Evolutionary conservation across 805 yeast species (phyloP), one percentile per base, ranked within the genome.

Genomic region (Crinitomyces ghanaensis): DNA sequence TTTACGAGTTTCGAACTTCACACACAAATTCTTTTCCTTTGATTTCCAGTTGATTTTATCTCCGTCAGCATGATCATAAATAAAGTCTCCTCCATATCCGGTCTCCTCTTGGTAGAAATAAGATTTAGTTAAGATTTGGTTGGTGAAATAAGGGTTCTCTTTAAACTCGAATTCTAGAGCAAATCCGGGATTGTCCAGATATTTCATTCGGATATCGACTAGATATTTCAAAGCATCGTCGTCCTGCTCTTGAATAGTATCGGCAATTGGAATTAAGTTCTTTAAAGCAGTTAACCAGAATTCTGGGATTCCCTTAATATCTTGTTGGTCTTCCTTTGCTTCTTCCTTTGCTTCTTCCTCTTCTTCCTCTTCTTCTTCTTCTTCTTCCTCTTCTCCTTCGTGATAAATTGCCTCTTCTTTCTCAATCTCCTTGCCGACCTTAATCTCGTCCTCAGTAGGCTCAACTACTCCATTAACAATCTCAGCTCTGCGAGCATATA

Each of bases 211-310:
- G 43, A 91, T 66, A 54, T 91, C 84, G 20, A 53, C 54, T 50
- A 91, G 68, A 49, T 63, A 62, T 40, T 70, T 66, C 45, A 91
- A 69, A 5, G 85, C 88, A 51, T 82, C 95, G 32, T 78, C 70
- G 58, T 91, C 98, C 51, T 93, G 73, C 36, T 84, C 95, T 28
- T 91, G 74, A 48, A 91, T 81, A 43, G 83, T 74, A 41, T 85
- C 93, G 21, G 84, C 71, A 31, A 86, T 73, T 19, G 81, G 74
- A 19, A 75, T 72, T 47, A 91, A 65, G 61, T 86, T 91, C 57
- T 80, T 88, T 59, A 91, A 65, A 4, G 97, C 93, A 13, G 97
- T 91, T 49, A 88, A 68, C 98, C 98, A 91, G 67, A 91, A 91
- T 31, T 80, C 75, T 37, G 98, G 97, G 45, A 91, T 72, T 43